Evolutionary conservation across 2,329 filamentous ascomycete genomes (phyloP), one percentile per base, ranked within the genome.

Genomic region (Aspergillus hortae): DNA sequence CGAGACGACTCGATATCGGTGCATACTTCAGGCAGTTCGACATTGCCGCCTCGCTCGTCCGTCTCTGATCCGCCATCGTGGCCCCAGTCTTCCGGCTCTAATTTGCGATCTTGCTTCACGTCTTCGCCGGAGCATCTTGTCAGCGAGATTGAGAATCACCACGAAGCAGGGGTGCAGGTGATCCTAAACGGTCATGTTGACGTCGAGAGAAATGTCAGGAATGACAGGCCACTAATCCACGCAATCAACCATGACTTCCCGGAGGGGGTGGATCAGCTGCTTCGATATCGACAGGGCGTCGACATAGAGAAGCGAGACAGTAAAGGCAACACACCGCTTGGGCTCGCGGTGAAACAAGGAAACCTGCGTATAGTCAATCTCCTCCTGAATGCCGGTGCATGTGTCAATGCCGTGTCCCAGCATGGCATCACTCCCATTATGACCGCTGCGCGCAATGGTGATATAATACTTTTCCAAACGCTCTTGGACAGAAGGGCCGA

Each of bases 381-480:
- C 9, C 42, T 51, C 4, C 44, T 53, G 7, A 9, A 27, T 1
- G 42, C 41, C 5, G 42, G 45, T 5, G 53, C 32, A 2, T 14
- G 14, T 7, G 19, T 57, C 12, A 32, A 57, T 30, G 48, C 33
- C 2, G 35, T 25, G 10, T 56, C 55, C 4, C 6, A 27, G n/a
- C 32, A 19, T 9, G 47, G 44, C 1, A 4, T 48, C 5, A 56
- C 52, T 4, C 43, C 55, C 14, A 44, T 56, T 1, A 56, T 56
- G 55, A 21, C 17, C 3, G 51, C 55, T 11, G 48, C 48, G 6
- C 36, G 48, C 10, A 23, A 49, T 4, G 55, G 53, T 14, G 14
- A 52, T 21, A 21, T n/a, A 1, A 2, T 19, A 4, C 30, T 46
- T 5, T 36, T 52, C 10, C 6, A 11, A 11, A 9, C 32, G 5